A percentile compares a stretch with the other conserved stretches of the same genome.
Conservation (phyloP, 768 basidiomycete species). For the Terana coerulea region DNA sequence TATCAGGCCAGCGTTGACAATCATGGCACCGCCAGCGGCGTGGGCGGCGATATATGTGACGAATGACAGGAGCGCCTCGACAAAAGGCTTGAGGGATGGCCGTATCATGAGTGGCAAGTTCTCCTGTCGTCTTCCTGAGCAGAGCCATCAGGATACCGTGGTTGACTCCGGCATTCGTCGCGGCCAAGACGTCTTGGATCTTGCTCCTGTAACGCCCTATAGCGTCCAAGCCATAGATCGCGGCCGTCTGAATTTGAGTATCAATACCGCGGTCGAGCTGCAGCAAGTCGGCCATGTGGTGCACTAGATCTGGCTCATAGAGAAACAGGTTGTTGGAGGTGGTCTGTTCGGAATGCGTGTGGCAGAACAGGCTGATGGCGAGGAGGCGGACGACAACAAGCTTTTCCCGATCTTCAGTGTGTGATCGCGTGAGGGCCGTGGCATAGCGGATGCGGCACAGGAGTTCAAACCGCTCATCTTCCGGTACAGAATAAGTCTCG, state of each 20-base stretch:
- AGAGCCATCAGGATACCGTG: conserved; percentile 93
- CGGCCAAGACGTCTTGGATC: conserved; percentile 81
- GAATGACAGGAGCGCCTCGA: conserved; percentile 83
- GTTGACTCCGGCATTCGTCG: conserved; percentile 93
- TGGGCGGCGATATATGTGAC: conserved; percentile 85
- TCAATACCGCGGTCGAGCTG: conserved; percentile 75
- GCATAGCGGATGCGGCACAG: conserved; percentile 82
- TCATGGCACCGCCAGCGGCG: conserved; percentile 85
- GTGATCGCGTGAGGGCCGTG: conserved; percentile 57
- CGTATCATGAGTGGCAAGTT: conserved; percentile 64
- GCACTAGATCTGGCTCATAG: conserved; percentile 90
- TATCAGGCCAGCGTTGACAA: conserved; percentile 90
- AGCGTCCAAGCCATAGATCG: conserved; percentile 87
- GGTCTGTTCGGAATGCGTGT: conserved; percentile 76
- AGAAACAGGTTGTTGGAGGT: conserved; percentile 83
- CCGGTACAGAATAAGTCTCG: conserved; percentile 64
- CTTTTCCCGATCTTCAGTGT: conserved; percentile 67
- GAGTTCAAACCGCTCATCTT: conserved; percentile 83
- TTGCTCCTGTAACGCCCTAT: conserved; percentile 81
- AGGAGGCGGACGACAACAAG: conserved; percentile 78
- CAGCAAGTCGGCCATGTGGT: conserved; percentile 84
- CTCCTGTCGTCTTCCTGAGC: conserved; percentile 74
- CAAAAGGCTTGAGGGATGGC: conserved; percentile 67
- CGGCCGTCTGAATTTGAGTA: conserved; percentile 72
- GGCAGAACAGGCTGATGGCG: conserved; percentile 88